Evolutionary conservation across 2,329 filamentous ascomycete genomes (phyloP).

Genomic region (Cytospora schulzeri): DNA sequence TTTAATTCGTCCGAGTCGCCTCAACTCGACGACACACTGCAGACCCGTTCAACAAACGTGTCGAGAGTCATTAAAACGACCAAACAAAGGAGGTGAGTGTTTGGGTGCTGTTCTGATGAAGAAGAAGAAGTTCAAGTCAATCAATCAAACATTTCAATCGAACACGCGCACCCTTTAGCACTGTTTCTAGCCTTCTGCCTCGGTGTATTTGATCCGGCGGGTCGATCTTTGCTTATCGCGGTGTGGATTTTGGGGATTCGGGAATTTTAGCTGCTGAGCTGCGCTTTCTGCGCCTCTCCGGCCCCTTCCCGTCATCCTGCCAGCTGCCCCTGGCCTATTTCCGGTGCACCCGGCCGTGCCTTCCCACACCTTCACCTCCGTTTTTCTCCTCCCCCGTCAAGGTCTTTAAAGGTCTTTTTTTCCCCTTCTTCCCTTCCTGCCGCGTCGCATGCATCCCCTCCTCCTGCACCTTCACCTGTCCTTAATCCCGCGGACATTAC

Average conservation of each 20-base stretch:
- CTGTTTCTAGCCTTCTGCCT: not conserved
- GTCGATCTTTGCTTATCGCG: not conserved
- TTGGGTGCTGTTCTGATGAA: not conserved
- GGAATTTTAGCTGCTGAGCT: not conserved
- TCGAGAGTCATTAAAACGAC: not conserved
- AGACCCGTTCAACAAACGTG: not conserved
- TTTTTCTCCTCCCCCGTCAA: conserved; percentile 8
- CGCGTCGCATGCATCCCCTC: conserved; percentile 13
- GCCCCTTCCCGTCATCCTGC: not conserved
- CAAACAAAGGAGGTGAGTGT: not conserved
- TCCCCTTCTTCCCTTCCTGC: conserved; percentile 22
- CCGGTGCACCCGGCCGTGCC: conserved; percentile 22
- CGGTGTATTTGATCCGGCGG: not conserved
- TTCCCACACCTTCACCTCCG: conserved; percentile 16
- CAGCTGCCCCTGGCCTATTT: conserved; percentile 20
- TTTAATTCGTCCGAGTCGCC: not conserved
- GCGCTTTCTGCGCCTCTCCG: not conserved
- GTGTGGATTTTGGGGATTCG: not conserved
- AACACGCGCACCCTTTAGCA: not conserved
- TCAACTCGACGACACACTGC: not conserved
- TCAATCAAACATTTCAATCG: not conserved
- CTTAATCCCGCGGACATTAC: not conserved
- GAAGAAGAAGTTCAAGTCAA: too few relatives aligned
- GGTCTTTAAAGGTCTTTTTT: conserved; percentile 7
- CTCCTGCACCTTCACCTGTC: conserved; percentile 12